Conservation (phyloP, 305 asterid genomes). For the Striga hermonthica region DNA sequence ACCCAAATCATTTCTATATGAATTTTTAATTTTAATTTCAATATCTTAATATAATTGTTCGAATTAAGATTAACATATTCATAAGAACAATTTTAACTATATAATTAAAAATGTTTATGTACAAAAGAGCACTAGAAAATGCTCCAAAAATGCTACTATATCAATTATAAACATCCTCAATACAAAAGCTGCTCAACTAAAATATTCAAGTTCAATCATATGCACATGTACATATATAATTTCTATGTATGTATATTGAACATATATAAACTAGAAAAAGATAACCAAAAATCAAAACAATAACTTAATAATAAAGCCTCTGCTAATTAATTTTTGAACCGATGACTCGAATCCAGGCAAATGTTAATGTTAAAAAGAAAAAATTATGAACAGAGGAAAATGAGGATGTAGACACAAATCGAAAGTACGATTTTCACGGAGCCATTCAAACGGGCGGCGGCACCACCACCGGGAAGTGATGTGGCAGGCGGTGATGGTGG, state of each 20-base stretch:
- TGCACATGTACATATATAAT: no score
- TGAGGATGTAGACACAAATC: constrained; percentile 38
- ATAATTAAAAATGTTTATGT: no score
- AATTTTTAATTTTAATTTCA: no score
- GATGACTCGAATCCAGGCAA: not conserved
- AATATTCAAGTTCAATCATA: not conserved
- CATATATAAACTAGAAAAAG: not conserved
- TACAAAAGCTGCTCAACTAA: not conserved
- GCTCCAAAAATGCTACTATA: not conserved
- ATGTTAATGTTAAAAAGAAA: not conserved
- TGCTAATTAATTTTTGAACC: constrained; percentile 23
- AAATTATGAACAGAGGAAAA: constrained; percentile 45
- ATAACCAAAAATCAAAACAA: not conserved
- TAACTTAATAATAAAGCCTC: not conserved
- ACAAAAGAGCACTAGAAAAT: no score
- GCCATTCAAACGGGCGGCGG: constrained; percentile 37
- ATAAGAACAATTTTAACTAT: no score
- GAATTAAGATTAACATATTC: no score
- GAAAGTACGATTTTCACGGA: constrained; percentile 41
- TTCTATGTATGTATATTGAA: not conserved
- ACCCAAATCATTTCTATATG: no score
- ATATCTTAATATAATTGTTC: no score
- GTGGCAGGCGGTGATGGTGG: constrained; percentile 30
- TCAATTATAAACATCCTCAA: not conserved
- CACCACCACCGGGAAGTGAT: constrained; percentile 36